Evolutionary conservation across 345 rosid species (phyloP), one percentile per base, ranked within the genome.

Genomic region (Sisymbrium irio): DNA sequence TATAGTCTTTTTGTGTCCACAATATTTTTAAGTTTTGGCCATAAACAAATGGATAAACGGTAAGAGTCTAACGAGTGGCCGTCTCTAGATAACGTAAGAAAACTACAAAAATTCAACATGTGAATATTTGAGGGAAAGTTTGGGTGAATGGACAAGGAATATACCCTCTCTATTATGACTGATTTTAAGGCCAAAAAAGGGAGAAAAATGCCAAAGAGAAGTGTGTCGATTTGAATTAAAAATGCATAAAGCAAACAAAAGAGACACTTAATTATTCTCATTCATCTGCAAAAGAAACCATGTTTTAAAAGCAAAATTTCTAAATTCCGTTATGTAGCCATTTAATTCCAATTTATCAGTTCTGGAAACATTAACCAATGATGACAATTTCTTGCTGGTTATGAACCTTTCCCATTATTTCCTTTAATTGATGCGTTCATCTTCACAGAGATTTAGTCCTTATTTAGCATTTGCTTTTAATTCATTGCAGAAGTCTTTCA

Each of bases 261-360:
- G 51, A 69, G 65, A 69, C 49, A 54, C 65, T 70, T 71, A 47
- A 77, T 77, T 63, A 70, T 71, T 77, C 76, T 77, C 66, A 71
- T 77, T 65, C 80, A 71, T 70, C 80, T 77, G 80, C 76, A 57
- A 70, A 77, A 77, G 80, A 57, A 77, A 77, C 76, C 67, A 71
- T 77, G n/a, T 65, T 27, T 37, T 71, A 30, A 7, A 64, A 77
- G 80, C 62, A 65, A 71, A 57, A 20, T 77, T 71, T 57, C 80
- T 71, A 77, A 40, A 56, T 70, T 56, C n/a, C 72, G 67, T 30
- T 71, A 71, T 40, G 47, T 64, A 58, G 19, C 55, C 61, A 57
- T 63, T 63, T 40, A 65, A 77, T 72, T 42, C 53, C 32, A 71
- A 40, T 56, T 45, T 56, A 39, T 71, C 65, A 77, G 10, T 70